Evolutionary conservation across 208 protist genomes (phyloP).

Genomic region (Crithidia thermophila): DNA sequence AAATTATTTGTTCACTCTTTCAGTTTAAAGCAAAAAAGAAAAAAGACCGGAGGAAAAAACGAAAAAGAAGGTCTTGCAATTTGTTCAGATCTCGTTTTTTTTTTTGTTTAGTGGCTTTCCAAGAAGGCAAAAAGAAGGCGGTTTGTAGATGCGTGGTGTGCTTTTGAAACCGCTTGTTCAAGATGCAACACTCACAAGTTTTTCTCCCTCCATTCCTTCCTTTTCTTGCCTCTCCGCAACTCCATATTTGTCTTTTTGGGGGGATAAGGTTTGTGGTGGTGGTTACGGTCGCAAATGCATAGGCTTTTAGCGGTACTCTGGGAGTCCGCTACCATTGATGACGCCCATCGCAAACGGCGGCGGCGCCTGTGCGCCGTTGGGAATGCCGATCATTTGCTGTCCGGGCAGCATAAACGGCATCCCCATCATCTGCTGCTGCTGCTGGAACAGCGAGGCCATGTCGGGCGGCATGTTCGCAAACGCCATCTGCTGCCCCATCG

Average conservation of each 20-base stretch:
- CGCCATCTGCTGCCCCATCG: conserved; percentile 48
- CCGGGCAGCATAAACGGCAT: conserved; percentile 75
- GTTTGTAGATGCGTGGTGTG: too few relatives aligned
- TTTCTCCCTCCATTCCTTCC: too few relatives aligned
- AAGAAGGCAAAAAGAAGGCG: not conserved
- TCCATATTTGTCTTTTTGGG: not conserved
- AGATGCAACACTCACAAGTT: too few relatives aligned
- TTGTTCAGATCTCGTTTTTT: too few relatives aligned
- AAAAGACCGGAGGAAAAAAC: not conserved
- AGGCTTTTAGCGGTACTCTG: conserved; percentile 38
- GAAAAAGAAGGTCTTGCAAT: too few relatives aligned
- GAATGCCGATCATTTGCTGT: conserved; percentile 71
- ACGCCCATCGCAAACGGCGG: conserved; percentile 60
- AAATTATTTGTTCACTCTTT: too few relatives aligned
- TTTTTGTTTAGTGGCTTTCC: too few relatives aligned
- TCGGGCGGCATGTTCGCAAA: conserved; percentile 63
- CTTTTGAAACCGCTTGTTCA: too few relatives aligned
- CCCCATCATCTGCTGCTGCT: conserved; percentile 60
- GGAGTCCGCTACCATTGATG: conserved; percentile 28
- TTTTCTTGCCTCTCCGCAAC: too few relatives aligned
- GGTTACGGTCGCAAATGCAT: not conserved
- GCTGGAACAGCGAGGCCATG: conserved; percentile 55
- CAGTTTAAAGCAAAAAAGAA: not conserved
- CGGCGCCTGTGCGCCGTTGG: conserved; percentile 32
- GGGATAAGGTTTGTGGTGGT: too few relatives aligned